These are phyloP conservation scores for Cercospora sojina DNA, from an alignment of 2,329 filamentous ascomycete genomes.

Conservation along the genomic window DNA sequence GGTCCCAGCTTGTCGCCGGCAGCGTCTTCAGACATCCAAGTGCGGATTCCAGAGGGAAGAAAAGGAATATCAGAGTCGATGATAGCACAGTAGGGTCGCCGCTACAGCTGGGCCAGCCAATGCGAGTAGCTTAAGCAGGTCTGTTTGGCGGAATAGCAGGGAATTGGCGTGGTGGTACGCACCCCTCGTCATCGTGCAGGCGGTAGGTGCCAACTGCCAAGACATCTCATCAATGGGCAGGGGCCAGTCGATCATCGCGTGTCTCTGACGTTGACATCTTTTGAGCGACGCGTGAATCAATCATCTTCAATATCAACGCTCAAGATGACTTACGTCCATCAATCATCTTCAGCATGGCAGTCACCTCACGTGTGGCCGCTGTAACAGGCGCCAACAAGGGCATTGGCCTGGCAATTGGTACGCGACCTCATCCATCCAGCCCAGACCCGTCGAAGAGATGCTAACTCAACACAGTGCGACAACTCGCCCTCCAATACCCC, in stretches of 20 bases:
- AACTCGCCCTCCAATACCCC: constrained; percentile 56
- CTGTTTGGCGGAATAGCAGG: constrained; percentile 14
- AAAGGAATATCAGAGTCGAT: neutral
- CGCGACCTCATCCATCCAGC: neutral
- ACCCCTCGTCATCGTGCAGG: constrained; percentile 13
- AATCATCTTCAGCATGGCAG: constrained; percentile 27
- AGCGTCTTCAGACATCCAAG: constrained; percentile 22
- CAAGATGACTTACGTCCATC: neutral
- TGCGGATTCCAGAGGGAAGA: neutral
- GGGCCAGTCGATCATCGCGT: constrained; percentile 4
- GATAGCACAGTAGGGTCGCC: constrained; percentile 8
- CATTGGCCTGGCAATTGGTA: constrained; percentile 51
- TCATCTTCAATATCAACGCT: neutral
- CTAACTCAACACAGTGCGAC: constrained; percentile 43
- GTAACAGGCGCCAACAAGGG: constrained; percentile 58
- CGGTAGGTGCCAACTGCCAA: neutral
- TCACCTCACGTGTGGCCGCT: constrained; percentile 46
- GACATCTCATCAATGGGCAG: neutral
- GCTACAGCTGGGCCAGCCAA: constrained; percentile 19
- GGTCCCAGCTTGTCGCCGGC: constrained; percentile 22
- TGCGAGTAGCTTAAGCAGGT: neutral
- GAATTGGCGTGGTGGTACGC: constrained; percentile 1
- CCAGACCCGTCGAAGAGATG: neutral
- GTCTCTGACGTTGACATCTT: constrained; percentile 7
- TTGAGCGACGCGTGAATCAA: constrained; percentile 5